Percentiles rank a stretch among this genome's conserved stretches.
phyloP scores from a whole-genome alignment of 192 early-diverging fungal genomes.

The Hyaloraphidium curvatum region DNA sequence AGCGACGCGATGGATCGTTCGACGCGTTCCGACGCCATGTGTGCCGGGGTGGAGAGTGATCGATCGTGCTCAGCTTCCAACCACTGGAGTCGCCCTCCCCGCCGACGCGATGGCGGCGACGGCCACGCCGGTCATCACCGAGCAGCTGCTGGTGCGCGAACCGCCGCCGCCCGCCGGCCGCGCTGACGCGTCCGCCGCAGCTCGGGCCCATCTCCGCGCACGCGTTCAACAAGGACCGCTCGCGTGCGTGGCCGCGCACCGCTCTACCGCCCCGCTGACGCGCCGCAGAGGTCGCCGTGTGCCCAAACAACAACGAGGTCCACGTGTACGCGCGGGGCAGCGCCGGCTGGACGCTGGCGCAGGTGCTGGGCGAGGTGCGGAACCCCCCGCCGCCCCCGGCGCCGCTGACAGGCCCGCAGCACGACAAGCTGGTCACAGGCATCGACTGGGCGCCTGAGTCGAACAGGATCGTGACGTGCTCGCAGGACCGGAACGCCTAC shows the following conservation, averaged over 20 bases:
- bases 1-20: no score
- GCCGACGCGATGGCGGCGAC: not conserved
- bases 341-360: slow-evolving; percentile 36
- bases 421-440: slow-evolving; percentile 85
- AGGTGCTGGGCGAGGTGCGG: slow-evolving; percentile 51
- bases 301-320: slow-evolving; percentile 77
- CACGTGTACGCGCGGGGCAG: slow-evolving; percentile 58
- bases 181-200: no score
- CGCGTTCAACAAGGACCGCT: slow-evolving; percentile 74
- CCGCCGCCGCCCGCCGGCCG: no score
- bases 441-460: slow-evolving; percentile 91
- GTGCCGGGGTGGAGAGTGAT: no score
- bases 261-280: not conserved
- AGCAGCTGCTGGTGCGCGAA: not conserved
- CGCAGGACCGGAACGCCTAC: slow-evolving; percentile 96
- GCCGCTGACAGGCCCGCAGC: slow-evolving; percentile 28
- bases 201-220: slow-evolving; percentile 77
- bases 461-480: slow-evolving; percentile 90
- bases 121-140: not conserved
- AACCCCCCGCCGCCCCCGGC: no score
- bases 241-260: slow-evolving; percentile 31
- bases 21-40: no score
- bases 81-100: no score
- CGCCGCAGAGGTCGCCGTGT: slow-evolving; percentile 63
- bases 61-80: no score